A percentile compares a stretch with the other conserved stretches of the same genome.
Evolutionary conservation across 73 alveolate genomes (phyloP).

Genomic region (Stentor coeruleus): DNA sequence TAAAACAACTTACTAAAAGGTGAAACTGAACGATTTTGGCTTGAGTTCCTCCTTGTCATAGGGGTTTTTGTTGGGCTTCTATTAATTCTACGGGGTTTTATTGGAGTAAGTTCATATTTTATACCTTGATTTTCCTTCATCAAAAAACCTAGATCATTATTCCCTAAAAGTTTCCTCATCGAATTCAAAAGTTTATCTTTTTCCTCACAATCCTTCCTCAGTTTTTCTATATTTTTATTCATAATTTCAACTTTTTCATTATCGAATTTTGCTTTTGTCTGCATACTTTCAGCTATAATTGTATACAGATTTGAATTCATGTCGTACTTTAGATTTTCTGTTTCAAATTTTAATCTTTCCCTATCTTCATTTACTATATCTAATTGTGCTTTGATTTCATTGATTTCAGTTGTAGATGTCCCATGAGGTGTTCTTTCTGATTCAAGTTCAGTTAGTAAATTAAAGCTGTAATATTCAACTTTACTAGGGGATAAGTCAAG

Average conservation of each 20-base stretch:
- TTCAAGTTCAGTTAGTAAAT: background rate
- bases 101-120: background rate
- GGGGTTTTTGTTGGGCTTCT: background rate
- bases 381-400: background rate
- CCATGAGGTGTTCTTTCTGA: background rate
- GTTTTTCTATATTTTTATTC: background rate
- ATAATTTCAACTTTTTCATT: too few relatives aligned
- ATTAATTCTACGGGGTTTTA: background rate
- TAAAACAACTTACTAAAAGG: background rate
- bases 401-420: background rate
- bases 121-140: background rate
- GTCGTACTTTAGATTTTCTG: background rate
- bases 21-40: background rate
- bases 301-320: background rate
- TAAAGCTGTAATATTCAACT: too few relatives aligned
- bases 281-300: background rate
- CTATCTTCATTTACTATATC: background rate
- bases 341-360: background rate
- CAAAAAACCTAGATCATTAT: background rate
- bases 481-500: too few relatives aligned
- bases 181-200: background rate
- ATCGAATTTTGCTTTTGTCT: too few relatives aligned
- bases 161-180: background rate
- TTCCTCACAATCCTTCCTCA: slow-evolving; percentile 1
- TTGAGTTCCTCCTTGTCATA: background rate